Evolutionary conservation across 2,329 filamentous ascomycete species (phyloP).

Genomic region (Fusarium solani-melongenae): DNA sequence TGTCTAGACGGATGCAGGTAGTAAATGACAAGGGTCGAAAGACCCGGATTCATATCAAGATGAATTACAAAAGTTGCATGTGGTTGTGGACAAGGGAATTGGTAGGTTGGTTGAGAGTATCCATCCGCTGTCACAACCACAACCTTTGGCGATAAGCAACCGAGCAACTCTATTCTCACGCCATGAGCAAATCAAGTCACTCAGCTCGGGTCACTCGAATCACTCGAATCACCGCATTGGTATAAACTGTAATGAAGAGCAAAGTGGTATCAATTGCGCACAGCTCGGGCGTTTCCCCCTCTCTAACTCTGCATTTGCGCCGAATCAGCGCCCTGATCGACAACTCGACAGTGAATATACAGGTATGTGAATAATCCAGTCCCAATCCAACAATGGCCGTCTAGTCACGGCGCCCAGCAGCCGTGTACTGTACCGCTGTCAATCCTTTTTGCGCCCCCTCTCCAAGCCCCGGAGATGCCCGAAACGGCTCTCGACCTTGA

Average conservation of each 20-base stretch:
- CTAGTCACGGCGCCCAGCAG: slow-evolving; percentile 1
- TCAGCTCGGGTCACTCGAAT: neutral
- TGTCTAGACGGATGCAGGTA: neutral
- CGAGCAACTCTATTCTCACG: neutral
- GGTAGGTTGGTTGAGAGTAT: neutral
- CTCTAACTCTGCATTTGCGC: slow-evolving; percentile 24
- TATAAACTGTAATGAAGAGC: slow-evolving; percentile 3
- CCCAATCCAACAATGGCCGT: slow-evolving; percentile 2
- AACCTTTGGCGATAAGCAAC: neutral
- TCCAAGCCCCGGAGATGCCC: neutral
- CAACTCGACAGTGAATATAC: slow-evolving; percentile 9
- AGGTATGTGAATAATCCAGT: slow-evolving; percentile 5
- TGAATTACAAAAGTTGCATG: neutral
- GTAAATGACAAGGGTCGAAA: neutral
- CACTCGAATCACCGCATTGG: neutral
- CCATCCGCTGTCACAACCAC: neutral
- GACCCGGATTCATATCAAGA: neutral
- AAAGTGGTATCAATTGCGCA: slow-evolving; percentile 43
- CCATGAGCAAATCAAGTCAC: neutral
- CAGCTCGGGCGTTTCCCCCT: slow-evolving; percentile 15
- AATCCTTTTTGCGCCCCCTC: neutral
- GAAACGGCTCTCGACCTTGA: slow-evolving; percentile 9
- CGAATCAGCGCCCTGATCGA: neutral
- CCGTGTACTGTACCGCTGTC: slow-evolving; percentile 20
- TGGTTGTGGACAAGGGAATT: neutral